These are phyloP conservation scores for Trichophyton verrucosum DNA, from an alignment of 2,329 filamentous ascomycete genomes.

Conservation along the genomic window DNA sequence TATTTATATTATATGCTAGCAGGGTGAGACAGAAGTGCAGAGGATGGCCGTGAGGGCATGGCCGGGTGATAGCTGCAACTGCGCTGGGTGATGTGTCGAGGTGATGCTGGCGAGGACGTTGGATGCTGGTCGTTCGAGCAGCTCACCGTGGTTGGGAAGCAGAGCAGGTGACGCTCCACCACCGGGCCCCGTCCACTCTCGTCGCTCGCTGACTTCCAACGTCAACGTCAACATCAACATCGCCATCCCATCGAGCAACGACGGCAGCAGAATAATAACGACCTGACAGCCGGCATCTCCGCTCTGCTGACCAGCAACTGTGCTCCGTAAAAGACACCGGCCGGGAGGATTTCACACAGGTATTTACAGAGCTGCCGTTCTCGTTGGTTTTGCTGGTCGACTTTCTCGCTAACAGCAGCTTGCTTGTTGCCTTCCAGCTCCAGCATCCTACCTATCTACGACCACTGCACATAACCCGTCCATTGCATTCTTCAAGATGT, in stretches of 20 bases:
- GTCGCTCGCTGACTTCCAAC: background rate
- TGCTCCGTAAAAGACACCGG: background rate
- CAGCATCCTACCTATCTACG: background rate
- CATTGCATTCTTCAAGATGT: slow-evolving; percentile 55
- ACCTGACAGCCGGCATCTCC: background rate
- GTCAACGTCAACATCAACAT: background rate
- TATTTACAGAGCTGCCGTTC: background rate
- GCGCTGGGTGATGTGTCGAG: background rate
- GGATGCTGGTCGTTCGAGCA: background rate
- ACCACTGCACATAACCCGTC: background rate
- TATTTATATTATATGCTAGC: background rate
- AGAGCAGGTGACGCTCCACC: slow-evolving; percentile 4
- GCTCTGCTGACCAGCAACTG: background rate
- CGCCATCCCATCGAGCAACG: background rate
- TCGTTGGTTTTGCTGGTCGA: background rate
- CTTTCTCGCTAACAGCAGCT: background rate
- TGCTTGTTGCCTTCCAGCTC: background rate
- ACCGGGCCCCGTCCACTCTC: background rate
- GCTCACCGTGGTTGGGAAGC: background rate
- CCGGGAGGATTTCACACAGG: background rate
- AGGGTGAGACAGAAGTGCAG: background rate
- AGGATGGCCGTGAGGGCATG: background rate
- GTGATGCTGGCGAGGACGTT: background rate
- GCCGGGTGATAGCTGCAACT: slow-evolving; percentile 4
- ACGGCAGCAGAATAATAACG: background rate